Base-by-base conservation (phyloP, 768 basidiomycete genomes). In the Amanita rimosa region DNA sequence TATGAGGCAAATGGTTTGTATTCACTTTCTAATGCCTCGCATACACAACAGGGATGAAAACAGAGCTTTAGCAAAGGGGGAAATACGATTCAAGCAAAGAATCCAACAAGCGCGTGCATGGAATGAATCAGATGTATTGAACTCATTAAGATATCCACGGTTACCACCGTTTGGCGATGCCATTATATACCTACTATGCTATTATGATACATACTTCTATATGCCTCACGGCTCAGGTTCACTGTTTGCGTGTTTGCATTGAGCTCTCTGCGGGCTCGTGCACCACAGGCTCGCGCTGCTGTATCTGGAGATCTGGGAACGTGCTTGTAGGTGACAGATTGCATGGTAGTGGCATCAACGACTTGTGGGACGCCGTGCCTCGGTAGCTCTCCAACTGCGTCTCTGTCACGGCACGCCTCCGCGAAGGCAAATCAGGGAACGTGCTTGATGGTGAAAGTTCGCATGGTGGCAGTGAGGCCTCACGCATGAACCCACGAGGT, bases 391-490 rank as follows among this genome's bases (percentile, higher is more conserved):
- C 26, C 8, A 13, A 21, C 16, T 22, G n/a, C 4, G 8, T 9
- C 9, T 17, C 21, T 26, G 21, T 14, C 22, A 4, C 24, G 5
- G 7, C 40, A 7, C 40, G 24, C 13, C 26, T 26, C 13, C 41
- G 41, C 13, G 41, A 24, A n/a, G 41, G 44, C n/a, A 45, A 33
- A 14, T 45, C 44, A 6, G 44, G 44, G 44, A 45, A 45, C 9
- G 44, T 45, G 13, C 44, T 45, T 16, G 29, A 17, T 16, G 44
- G 44, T 5, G 44, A 45, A 22, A 45, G 9, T 8, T 45, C 33
- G 21, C 29, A 29, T 10, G 43, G 21, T 8, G 40, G 22, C 5
- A 41, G 21, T 6, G 24, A 41, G 11, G 6, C 19, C 3, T 13
- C 14, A 13, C 22, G 16, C 6, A 42, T 1, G 24, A n/a, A 26